Conservation (phyloP, 1,284 basidiomycete species). For the Cryptococcus wingfieldii region DNA sequence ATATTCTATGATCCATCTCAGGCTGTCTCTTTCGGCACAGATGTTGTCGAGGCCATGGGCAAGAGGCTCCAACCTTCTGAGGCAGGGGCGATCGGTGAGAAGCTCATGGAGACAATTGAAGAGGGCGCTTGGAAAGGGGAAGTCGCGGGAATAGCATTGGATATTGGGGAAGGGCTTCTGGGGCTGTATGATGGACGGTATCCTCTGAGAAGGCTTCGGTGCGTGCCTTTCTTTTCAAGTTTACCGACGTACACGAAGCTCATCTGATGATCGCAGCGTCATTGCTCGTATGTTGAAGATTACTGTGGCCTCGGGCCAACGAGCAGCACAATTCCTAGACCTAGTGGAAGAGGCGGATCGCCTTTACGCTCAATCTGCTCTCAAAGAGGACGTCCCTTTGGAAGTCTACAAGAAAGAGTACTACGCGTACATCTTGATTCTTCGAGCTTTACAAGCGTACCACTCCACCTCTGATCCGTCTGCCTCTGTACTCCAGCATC, state of each 20-base stretch:
- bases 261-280: slow-evolving; percentile 6
- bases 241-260: not conserved
- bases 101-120: slow-evolving; percentile 19
- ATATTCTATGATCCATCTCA: slow-evolving; percentile 5
- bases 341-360: slow-evolving; percentile 8
- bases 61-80: not conserved
- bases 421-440: slow-evolving; percentile 17
- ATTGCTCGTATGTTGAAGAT: slow-evolving; percentile 10
- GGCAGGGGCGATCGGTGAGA: slow-evolving; percentile 25
- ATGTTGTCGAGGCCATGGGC: slow-evolving; percentile 3
- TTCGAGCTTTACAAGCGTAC: slow-evolving; percentile 28
- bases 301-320: slow-evolving; percentile 19
- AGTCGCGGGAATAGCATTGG: slow-evolving; percentile 19
- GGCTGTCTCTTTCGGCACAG: not conserved
- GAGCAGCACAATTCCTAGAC: slow-evolving; percentile 20
- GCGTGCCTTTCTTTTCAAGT: slow-evolving; percentile 3
- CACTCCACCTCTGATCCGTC: slow-evolving; percentile 21
- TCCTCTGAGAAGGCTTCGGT: slow-evolving; percentile 36
- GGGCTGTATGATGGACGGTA: slow-evolving; percentile 25
- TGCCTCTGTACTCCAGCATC: slow-evolving; percentile 9
- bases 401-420: slow-evolving; percentile 23
- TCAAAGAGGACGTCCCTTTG: slow-evolving; percentile 18
- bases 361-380: not conserved
- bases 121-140: slow-evolving; percentile 22
- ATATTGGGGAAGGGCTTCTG: slow-evolving; percentile 27